Percentiles rank a stretch among this genome's conserved stretches.
Conservation (phyloP, 768 basidiomycete genomes). For the Tylopilus intermedius region DNA sequence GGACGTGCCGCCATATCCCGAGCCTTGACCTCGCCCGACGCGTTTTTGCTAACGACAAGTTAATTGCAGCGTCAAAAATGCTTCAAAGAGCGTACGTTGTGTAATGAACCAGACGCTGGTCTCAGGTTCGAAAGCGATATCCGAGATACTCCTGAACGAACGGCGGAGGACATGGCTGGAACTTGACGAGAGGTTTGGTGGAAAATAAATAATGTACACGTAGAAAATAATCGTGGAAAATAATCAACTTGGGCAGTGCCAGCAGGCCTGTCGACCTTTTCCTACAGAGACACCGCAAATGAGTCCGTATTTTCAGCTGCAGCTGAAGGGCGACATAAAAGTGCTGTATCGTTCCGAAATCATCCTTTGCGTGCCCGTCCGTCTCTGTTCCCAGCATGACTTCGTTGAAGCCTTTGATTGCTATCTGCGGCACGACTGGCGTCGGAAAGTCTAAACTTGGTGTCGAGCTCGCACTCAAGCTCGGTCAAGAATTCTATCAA, state of each 20-base stretch:
- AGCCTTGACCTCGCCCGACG: constrained; percentile 89
- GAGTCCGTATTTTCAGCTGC: neutral
- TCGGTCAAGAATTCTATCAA: constrained; percentile 33
- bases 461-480: constrained; percentile 73
- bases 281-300: neutral
- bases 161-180: constrained; percentile 32
- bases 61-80: neutral
- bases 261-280: too few species aligned
- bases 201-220: neutral
- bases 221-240: constrained; percentile 1
- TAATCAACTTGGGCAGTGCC: too few species aligned
- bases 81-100: constrained; percentile 45
- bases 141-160: constrained; percentile 33
- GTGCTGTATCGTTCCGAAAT: too few species aligned
- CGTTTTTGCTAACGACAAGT: constrained; percentile 73
- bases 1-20: constrained; percentile 86
- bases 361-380: neutral
- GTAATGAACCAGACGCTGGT: constrained; percentile 65
- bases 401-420: constrained; percentile 61
- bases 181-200: too few species aligned
- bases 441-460: constrained; percentile 94
- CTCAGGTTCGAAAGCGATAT: constrained; percentile 67
- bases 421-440: constrained; percentile 90
- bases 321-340: too few species aligned
- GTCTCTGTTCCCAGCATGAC: constrained; percentile 14